Evolutionary conservation across 148 eudicot genomes (phyloP).

Genomic region (Spergularia bocconei): DNA sequence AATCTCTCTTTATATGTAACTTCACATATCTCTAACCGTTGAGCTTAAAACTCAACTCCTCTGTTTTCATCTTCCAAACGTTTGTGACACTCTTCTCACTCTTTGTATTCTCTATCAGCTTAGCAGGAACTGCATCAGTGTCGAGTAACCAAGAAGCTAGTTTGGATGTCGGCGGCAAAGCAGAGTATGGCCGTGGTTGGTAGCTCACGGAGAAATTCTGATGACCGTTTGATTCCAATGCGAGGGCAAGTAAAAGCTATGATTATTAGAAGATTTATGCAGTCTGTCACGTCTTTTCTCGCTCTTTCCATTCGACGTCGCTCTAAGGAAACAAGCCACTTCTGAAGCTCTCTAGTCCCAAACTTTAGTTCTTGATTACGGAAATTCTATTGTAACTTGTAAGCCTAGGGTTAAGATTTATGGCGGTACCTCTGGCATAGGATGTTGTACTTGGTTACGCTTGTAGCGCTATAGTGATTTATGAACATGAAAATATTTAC

Average conservation of each 20-base stretch:
- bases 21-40: background rate
- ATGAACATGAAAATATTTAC: no score
- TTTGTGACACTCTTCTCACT: background rate
- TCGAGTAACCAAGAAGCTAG: background rate
- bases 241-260: constrained; percentile 31
- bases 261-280: constrained; percentile 29
- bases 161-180: background rate
- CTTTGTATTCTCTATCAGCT: background rate
- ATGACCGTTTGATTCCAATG: constrained; percentile 11
- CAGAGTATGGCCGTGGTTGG: background rate
- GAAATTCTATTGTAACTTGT: no score
- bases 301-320: constrained; percentile 1
- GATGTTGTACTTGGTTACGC: no score
- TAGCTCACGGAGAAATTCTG: background rate
- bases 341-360: no score
- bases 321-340: no score
- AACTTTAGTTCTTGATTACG: no score
- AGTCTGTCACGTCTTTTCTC: constrained; percentile 30
- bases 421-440: no score
- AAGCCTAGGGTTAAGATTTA: no score
- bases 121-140: background rate
- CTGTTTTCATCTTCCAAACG: background rate
- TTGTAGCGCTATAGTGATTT: no score
- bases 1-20: background rate
- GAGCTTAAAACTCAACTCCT: background rate